phyloP scores from a whole-genome alignment of 139 green algal genomes.

The Haematococcus lacustris region DNA sequence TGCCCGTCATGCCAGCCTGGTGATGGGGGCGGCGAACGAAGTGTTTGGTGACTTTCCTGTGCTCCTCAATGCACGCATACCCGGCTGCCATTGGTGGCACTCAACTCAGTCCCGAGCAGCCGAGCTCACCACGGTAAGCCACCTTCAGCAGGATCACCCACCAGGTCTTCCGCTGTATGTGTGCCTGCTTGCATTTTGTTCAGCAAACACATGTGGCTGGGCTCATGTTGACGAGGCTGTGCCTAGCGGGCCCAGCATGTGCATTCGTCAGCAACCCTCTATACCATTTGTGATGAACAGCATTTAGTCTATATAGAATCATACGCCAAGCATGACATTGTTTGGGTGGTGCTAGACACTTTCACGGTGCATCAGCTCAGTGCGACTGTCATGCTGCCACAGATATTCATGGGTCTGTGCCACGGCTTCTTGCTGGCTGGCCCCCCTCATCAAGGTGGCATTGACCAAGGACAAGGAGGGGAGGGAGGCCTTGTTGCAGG shows the following conservation, averaged over 20 bases:
- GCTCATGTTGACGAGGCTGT: neutral
- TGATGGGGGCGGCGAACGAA: conserved; percentile 25
- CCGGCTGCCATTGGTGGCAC: conserved; percentile 51
- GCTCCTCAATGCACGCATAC: conserved; percentile 22
- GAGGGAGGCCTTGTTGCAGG: neutral
- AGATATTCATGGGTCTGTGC: neutral
- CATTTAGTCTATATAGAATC: neutral
- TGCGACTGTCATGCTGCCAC: neutral
- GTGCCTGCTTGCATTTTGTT: neutral
- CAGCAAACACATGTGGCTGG: neutral
- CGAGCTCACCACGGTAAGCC: conserved; percentile 28
- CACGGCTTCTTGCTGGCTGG: neutral
- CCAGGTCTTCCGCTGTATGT: no score
- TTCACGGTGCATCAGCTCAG: no score
- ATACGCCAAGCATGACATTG: no score
- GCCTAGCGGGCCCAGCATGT: neutral
- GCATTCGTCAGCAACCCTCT: neutral
- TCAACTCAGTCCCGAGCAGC: conserved; percentile 31
- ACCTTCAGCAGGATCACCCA: no score
- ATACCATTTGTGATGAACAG: neutral
- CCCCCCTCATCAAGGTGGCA: neutral
- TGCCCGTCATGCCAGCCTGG: conserved; percentile 27
- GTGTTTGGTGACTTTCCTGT: conserved; percentile 13
- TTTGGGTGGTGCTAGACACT: no score
- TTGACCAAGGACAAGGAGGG: neutral